These are phyloP conservation scores for Aspergillus cavernicola DNA, from an alignment of 495 filamentous ascomycete species.

Conservation along the genomic window DNA sequence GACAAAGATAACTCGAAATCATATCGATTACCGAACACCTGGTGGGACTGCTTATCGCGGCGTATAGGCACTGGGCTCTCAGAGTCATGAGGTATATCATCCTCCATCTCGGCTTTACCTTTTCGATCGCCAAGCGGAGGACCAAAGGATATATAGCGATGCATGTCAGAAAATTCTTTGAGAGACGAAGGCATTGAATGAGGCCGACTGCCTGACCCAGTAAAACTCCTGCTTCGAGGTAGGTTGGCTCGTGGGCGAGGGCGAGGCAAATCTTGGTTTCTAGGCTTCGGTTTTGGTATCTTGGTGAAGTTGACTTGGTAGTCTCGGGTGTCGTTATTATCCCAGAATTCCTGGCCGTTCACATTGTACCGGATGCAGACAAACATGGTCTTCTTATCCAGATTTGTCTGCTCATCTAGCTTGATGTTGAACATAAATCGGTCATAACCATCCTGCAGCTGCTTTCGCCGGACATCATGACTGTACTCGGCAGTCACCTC, in stretches of 20 bases:
- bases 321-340: conserved; percentile 82
- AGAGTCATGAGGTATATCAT: conserved; percentile 26
- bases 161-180: conserved; percentile 66
- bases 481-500: conserved; percentile 87
- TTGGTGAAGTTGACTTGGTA: conserved; percentile 91
- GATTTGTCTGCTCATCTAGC: conserved; percentile 81
- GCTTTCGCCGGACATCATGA: conserved; percentile 67
- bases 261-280: conserved; percentile 45
- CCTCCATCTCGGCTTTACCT: conserved; percentile 40
- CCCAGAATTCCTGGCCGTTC: conserved; percentile 86
- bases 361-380: conserved; percentile 89
- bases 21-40: conserved; percentile 87
- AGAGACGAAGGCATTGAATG: conserved; percentile 60
- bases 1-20: conserved; percentile 87
- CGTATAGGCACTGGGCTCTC: conserved; percentile 44
- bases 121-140: conserved; percentile 53
- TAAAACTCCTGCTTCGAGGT: conserved; percentile 67
- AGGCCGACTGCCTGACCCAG: conserved; percentile 46
- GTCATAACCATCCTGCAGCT: conserved; percentile 67
- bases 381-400: conserved; percentile 85
- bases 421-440: conserved; percentile 93
- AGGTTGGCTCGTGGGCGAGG: conserved; percentile 57
- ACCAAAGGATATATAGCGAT: conserved; percentile 53
- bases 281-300: conserved; percentile 59
- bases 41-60: conserved; percentile 58